These are phyloP conservation scores for Komagataella phaffii DNA, from an alignment of 805 yeast species.

Conservation along the genomic window DNA sequence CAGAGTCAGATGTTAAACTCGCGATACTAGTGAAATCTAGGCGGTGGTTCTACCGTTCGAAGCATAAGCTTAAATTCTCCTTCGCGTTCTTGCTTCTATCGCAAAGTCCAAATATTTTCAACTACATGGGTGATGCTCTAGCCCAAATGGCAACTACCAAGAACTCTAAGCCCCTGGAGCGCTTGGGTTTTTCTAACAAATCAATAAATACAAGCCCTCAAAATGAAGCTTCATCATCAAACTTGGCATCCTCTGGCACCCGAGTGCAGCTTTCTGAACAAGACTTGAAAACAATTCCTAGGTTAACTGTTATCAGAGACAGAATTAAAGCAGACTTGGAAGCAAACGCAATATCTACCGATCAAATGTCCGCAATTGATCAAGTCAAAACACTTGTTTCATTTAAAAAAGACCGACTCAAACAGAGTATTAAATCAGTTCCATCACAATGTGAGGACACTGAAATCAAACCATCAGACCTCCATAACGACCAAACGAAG, in stretches of 20 bases:
- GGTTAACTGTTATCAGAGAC: background rate
- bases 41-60: background rate
- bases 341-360: background rate
- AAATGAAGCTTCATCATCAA: background rate
- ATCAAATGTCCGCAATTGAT: background rate
- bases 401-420: background rate
- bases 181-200: background rate
- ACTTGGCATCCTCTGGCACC: background rate
- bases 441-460: background rate
- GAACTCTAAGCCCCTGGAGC: background rate
- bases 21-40: background rate
- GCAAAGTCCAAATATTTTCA: background rate
- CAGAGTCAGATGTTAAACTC: conserved; percentile 4
- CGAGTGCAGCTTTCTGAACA: background rate
- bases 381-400: background rate
- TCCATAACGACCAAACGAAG: conserved; percentile 17
- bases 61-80: background rate
- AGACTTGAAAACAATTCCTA: background rate
- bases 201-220: background rate
- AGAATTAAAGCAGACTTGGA: background rate
- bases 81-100: background rate
- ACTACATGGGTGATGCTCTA: background rate
- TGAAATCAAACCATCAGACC: conserved; percentile 16
- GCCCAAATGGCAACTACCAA: background rate
- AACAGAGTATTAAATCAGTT: background rate